phyloP scores from a whole-genome alignment of 768 basidiomycete genomes.

The Imleria badia region DNA sequence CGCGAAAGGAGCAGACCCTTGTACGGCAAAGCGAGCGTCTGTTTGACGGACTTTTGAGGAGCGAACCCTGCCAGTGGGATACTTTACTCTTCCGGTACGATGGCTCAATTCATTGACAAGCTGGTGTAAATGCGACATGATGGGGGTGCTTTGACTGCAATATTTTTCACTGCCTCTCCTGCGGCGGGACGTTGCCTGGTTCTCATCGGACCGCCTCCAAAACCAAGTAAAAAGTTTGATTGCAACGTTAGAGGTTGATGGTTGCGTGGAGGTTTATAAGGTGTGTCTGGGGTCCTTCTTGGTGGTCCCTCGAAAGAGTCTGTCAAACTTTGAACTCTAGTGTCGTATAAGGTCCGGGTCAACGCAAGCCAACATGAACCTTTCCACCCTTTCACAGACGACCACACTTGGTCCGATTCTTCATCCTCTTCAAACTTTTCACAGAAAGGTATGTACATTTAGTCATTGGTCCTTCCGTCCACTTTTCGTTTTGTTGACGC shows the following conservation, averaged over 20 bases:
- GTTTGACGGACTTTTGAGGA: constrained; percentile 37
- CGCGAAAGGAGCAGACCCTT: background rate
- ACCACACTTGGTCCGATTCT: constrained; percentile 30
- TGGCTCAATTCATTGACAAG: background rate
- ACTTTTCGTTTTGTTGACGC: constrained; percentile 7
- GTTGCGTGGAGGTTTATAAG: constrained; percentile 12
- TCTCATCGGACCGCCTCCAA: background rate
- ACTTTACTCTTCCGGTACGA: background rate
- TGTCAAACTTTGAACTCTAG: constrained; percentile 20
- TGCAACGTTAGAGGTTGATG: background rate
- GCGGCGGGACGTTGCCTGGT: background rate
- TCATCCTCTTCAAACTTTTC: constrained; percentile 7
- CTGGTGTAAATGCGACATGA: background rate
- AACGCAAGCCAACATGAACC: constrained; percentile 50
- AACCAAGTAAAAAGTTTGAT: background rate
- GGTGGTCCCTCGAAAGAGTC: constrained; percentile 20
- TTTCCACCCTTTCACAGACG: constrained; percentile 42
- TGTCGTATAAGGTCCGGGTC: constrained; percentile 60
- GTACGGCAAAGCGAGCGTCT: constrained; percentile 47
- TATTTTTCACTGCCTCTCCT: background rate
- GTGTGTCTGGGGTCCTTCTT: constrained; percentile 31
- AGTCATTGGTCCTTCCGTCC: background rate
- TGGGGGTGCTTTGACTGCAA: constrained; percentile 2
- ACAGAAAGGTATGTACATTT: constrained; percentile 11
- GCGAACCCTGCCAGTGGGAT: constrained; percentile 21